These are phyloP conservation scores for Dothistroma pini DNA, from an alignment of 2,329 filamentous ascomycete species.

Conservation along the genomic window DNA sequence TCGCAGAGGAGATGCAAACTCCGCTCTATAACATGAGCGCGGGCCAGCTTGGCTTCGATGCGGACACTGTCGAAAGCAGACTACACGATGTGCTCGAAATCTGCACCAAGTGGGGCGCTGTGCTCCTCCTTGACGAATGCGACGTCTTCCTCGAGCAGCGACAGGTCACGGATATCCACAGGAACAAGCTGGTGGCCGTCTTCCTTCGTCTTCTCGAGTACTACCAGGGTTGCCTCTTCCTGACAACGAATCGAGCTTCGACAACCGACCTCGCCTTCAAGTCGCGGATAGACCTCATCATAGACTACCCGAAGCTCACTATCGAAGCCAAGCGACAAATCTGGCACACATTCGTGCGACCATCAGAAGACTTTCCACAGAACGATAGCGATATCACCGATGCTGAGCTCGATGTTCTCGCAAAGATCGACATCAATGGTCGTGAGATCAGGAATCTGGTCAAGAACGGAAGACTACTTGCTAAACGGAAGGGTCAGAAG, in stretches of 20 bases:
- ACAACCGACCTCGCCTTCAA: slow-evolving; percentile 38
- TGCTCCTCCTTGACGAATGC: slow-evolving; percentile 57
- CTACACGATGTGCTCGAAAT: slow-evolving; percentile 38
- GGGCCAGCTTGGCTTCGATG: slow-evolving; percentile 20
- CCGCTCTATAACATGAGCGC: slow-evolving; percentile 39
- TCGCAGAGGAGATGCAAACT: slow-evolving; percentile 35
- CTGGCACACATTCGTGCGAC: slow-evolving; percentile 20
- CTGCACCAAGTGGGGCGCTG: slow-evolving; percentile 51
- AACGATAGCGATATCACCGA: slow-evolving; percentile 13
- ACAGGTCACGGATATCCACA: slow-evolving; percentile 23
- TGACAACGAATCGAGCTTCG: slow-evolving; percentile 38
- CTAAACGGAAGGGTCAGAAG: slow-evolving; percentile 12
- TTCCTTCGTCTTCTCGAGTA: slow-evolving; percentile 40
- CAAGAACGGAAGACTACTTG: slow-evolving; percentile 16
- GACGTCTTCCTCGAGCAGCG: slow-evolving; percentile 59
- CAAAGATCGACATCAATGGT: slow-evolving; percentile 15
- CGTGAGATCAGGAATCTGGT: slow-evolving; percentile 18
- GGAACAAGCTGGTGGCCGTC: slow-evolving; percentile 40
- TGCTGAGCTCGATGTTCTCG: slow-evolving; percentile 13
- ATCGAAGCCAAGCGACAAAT: slow-evolving; percentile 27
- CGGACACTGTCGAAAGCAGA: slow-evolving; percentile 15
- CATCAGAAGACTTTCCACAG: slow-evolving; percentile 13
- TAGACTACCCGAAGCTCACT: slow-evolving; percentile 34
- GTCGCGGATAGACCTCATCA: slow-evolving; percentile 33
- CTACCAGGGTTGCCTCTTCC: slow-evolving; percentile 30